phyloP scores from a whole-genome alignment of 2,329 filamentous ascomycete species.

The Fusarium sulawesiense region DNA sequence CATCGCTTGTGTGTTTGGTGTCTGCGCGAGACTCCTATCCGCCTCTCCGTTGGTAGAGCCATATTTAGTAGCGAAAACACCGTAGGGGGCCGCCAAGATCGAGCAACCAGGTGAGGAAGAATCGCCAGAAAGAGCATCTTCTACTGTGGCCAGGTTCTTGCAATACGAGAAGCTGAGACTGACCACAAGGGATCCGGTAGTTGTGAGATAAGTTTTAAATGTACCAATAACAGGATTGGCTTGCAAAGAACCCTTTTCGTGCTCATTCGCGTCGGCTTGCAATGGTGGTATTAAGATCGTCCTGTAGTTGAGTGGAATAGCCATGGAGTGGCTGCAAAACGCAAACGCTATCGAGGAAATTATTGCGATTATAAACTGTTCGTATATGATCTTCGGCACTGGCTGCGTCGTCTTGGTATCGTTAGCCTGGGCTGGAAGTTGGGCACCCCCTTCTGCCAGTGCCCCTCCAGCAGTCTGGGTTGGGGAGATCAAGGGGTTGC shows the following conservation, averaged over 20 bases:
- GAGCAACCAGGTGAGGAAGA: slow-evolving; percentile 56
- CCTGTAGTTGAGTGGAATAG: slow-evolving; percentile 65
- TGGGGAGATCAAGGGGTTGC: slow-evolving; percentile 40
- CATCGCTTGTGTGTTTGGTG: slow-evolving; percentile 64
- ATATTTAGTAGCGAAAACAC: slow-evolving; percentile 52
- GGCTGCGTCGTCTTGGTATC: slow-evolving; percentile 42
- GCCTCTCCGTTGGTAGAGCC: slow-evolving; percentile 36
- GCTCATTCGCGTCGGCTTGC: slow-evolving; percentile 23
- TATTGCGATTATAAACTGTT: slow-evolving; percentile 65
- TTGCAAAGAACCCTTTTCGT: slow-evolving; percentile 31
- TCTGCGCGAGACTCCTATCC: slow-evolving; percentile 55
- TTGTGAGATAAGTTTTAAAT: slow-evolving; percentile 66
- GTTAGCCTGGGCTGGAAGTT: slow-evolving; percentile 45
- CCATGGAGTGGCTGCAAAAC: slow-evolving; percentile 61
- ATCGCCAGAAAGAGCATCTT: slow-evolving; percentile 56
- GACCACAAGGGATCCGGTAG: slow-evolving; percentile 64
- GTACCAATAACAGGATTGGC: slow-evolving; percentile 57
- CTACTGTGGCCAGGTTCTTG: slow-evolving; percentile 59
- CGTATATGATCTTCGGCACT: slow-evolving; percentile 59
- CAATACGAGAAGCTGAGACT: slow-evolving; percentile 61
- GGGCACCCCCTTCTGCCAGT: slow-evolving; percentile 45
- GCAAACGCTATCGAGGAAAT: slow-evolving; percentile 62
- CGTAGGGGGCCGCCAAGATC: slow-evolving; percentile 67
- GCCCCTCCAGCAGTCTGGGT: slow-evolving; percentile 24
- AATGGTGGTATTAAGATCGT: slow-evolving; percentile 60